Conservation (phyloP, 2,329 filamentous ascomycete species). For the Ophiostoma piceae region DNA sequence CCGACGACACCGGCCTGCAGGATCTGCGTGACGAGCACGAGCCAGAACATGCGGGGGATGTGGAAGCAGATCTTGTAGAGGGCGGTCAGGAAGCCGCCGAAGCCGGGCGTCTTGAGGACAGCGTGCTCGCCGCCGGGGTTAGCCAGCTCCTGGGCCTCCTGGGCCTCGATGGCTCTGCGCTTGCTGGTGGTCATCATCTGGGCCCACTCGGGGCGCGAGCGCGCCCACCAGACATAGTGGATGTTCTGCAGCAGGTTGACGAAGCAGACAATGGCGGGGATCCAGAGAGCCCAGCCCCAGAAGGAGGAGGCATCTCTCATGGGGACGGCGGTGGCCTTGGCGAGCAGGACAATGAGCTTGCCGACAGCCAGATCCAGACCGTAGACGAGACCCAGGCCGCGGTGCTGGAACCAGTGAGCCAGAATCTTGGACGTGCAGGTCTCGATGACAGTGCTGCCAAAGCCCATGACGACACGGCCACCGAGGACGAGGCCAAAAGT, state of each 20-base stretch:
- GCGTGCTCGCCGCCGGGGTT: background rate
- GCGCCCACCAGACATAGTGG: constrained; percentile 28
- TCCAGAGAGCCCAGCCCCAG: constrained; percentile 33
- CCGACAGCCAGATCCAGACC: constrained; percentile 30
- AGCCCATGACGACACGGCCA: constrained; percentile 31
- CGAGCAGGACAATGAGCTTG: constrained; percentile 30
- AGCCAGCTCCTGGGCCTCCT: background rate
- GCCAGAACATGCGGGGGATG: constrained; percentile 31
- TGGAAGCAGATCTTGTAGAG: constrained; percentile 17
- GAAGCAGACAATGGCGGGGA: constrained; percentile 25
- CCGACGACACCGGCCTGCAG: constrained; percentile 29
- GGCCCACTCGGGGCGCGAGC: constrained; percentile 29
- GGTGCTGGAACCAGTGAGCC: constrained; percentile 31
- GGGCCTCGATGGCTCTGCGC: constrained; percentile 1
- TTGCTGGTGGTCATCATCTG: constrained; percentile 28
- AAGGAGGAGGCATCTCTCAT: constrained; percentile 31
- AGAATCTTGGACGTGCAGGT: constrained; percentile 32
- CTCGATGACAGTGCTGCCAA: constrained; percentile 31
- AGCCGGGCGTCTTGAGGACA: background rate
- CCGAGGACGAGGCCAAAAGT: constrained; percentile 28
- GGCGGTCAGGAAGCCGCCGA: constrained; percentile 8
- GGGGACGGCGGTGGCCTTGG: constrained; percentile 31
- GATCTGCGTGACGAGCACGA: constrained; percentile 28
- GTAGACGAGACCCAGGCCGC: constrained; percentile 28
- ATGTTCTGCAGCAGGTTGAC: constrained; percentile 23